Base-by-base conservation (phyloP, 441 rosid genomes). In the Cnidoscolus chayamansa region DNA sequence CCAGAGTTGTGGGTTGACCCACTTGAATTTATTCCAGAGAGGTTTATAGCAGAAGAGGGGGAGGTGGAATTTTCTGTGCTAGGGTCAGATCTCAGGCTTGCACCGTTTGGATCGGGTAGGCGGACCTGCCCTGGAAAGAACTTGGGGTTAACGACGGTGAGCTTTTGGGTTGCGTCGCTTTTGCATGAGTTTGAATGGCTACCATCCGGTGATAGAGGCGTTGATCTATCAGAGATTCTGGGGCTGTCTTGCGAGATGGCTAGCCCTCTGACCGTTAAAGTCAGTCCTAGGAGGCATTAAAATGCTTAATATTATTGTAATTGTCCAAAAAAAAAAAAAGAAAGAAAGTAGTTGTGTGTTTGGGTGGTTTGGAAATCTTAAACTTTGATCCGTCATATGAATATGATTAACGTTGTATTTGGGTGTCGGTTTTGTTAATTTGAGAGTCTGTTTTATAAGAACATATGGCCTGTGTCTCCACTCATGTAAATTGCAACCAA, bases 21-120 rank as follows among this genome's bases (percentile, higher is more conserved):
- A 0, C 66, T 84, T 4, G 75, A 77, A 51, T 89, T 89, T 67
- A 73, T 64, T 16, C 90, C 94, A 0, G 83, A 85, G 70, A 86
- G 94, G 71, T 87, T 89, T 58, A 73, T 85, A 60, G 80, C 89
- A 0, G 78, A 87, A 1, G 93, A 87, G 0, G 95, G 84, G 7
- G 87, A 81, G 79, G 49, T 54, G n/a, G 81, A 84, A 9, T 89
- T 85, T 0, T 94, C 91, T 50, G 89, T 92, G 10, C 79, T 77
- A 63, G 98, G 98, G 0, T 87, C 75, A 25, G 95, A 94, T 50
- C 91, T 85, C 13, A 90, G 91, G 81, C 84, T 94, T 0, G 92
- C 91, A 49, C 98, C 98, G 1, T 92, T 92, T 35, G 97, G 98
- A 8, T 91, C 98, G 0, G 97, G 98, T 10, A 84, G 97, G 19